Percentiles rank a stretch among this genome's conserved stretches.
Conservation (phyloP, 2,329 filamentous ascomycete genomes). For the Leptographium procerum region DNA sequence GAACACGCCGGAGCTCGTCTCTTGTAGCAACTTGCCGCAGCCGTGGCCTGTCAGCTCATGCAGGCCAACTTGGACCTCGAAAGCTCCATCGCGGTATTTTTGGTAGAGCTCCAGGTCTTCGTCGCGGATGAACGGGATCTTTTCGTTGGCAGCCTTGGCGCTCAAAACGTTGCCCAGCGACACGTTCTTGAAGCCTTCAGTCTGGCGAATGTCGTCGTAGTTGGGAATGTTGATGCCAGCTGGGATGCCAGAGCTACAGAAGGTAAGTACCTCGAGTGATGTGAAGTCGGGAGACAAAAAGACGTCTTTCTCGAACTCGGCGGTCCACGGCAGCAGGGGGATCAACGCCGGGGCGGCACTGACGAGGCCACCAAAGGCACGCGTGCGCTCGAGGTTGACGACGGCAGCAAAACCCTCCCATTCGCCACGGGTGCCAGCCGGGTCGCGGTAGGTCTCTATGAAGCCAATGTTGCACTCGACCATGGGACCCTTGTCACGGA, state of each 20-base stretch:
- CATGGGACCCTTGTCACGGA: conserved; percentile 68
- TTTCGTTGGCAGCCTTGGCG: conserved; percentile 85
- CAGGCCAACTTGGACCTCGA: conserved; percentile 91
- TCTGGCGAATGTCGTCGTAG: conserved; percentile 69
- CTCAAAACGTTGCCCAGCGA: conserved; percentile 86
- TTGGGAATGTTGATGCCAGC: conserved; percentile 60
- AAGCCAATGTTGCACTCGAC: conserved; percentile 77
- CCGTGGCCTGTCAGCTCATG: conserved; percentile 83
- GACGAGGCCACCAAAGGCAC: conserved; percentile 77
- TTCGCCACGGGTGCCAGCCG: conserved; percentile 67
- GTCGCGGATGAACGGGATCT: conserved; percentile 78
- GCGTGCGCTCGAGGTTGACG: conserved; percentile 84
- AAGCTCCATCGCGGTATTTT: conserved; percentile 74
- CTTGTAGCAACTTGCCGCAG: conserved; percentile 86
- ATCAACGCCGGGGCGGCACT: conserved; percentile 72
- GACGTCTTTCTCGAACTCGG: conserved; percentile 89
- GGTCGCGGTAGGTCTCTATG: conserved; percentile 77
- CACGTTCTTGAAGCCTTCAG: conserved; percentile 83
- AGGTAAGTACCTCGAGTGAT: conserved; percentile 80
- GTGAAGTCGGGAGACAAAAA: conserved; percentile 96
- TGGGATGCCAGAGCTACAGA: conserved; percentile 57
- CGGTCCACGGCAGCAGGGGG: conserved; percentile 76
- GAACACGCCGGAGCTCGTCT: conserved; percentile 68
- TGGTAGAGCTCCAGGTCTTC: conserved; percentile 68
- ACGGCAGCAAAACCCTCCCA: conserved; percentile 77